A percentile compares a stretch with the other conserved stretches of the same genome.
These are phyloP conservation scores for Phoenix dactylifera DNA, from an alignment of 176 grass and related monocot genomes.

Conservation along the genomic window DNA sequence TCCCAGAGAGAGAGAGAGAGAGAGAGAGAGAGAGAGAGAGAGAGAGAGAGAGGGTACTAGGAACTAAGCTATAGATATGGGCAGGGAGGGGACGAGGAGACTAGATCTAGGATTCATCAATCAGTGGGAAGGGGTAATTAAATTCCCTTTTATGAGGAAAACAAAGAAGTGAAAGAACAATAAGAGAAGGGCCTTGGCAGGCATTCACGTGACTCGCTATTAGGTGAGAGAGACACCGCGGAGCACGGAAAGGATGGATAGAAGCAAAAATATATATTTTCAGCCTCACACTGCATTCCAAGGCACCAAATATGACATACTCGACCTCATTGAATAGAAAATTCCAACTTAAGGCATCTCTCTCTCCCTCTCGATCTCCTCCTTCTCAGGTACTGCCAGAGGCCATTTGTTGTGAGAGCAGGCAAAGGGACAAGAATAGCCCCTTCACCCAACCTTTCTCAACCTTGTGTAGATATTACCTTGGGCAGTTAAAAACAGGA, in stretches of 20 bases:
- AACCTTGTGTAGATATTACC: no score
- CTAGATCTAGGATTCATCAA: constrained; percentile 10
- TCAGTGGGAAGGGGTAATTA: neutral
- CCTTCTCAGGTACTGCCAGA: constrained; percentile 16
- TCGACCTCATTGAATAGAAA: no score
- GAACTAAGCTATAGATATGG: constrained; percentile 16
- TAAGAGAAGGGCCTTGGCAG: constrained; percentile 18
- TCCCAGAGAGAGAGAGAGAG: neutral
- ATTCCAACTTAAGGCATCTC: neutral
- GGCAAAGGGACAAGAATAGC: constrained; percentile 24
- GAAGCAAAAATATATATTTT: no score
- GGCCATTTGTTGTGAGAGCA: constrained; percentile 36
- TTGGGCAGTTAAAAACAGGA: no score
- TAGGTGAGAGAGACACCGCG: neutral
- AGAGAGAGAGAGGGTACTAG: constrained; percentile 1
- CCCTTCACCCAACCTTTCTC: constrained; percentile 5
- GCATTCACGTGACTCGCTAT: constrained; percentile 30
- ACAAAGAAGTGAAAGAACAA: constrained; percentile 16
- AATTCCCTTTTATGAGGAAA: constrained; percentile 63
- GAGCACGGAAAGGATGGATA: no score
- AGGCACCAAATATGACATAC: no score
- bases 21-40: no score
- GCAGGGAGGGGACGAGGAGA: neutral
- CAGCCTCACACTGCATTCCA: no score
- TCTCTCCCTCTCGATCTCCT: neutral